Percentiles rank a stretch among this genome's conserved stretches.
Evolutionary conservation across 768 basidiomycete species (phyloP).

Genomic region (Boletus pseudopeckii): DNA sequence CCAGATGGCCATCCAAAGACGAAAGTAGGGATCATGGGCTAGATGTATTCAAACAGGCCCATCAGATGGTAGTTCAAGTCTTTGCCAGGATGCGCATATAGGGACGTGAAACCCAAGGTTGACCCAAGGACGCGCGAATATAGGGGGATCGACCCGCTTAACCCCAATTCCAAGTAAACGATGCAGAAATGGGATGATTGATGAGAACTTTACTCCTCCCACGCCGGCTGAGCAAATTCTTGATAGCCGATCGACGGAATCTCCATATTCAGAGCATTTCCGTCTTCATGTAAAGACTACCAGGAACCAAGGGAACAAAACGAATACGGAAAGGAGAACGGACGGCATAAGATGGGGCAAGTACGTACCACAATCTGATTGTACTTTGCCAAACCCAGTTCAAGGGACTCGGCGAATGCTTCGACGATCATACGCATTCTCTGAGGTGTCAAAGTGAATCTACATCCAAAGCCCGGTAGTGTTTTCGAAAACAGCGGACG

Average conservation of each 20-base stretch:
- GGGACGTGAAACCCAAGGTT: neutral
- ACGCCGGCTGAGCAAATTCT: neutral
- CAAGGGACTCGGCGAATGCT: slow-evolving; percentile 90
- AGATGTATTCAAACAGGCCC: slow-evolving; percentile 1
- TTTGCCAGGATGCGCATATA: neutral
- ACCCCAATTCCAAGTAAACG: neutral
- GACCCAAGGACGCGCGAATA: neutral
- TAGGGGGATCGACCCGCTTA: neutral
- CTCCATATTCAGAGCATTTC: neutral
- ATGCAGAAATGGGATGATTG: neutral
- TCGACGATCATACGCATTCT: slow-evolving; percentile 97
- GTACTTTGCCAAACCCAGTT: slow-evolving; percentile 76
- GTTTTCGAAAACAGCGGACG: neutral
- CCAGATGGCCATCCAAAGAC: slow-evolving; percentile 96
- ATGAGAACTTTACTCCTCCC: neutral
- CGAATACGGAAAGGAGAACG: slow-evolving; percentile 1
- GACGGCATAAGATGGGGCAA: neutral
- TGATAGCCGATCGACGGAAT: slow-evolving; percentile 1
- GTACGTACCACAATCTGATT: slow-evolving; percentile 83
- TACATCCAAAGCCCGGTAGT: slow-evolving; percentile 23
- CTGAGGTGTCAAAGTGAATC: slow-evolving; percentile 85
- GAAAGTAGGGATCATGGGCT: slow-evolving; percentile 97
- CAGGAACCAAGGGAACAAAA: slow-evolving; percentile 1
- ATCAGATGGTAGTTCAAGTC: slow-evolving; percentile 7
- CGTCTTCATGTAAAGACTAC: neutral